A percentile compares a stretch with the other conserved stretches of the same genome.
Evolutionary conservation across 345 rosid species (phyloP).

Genomic region (Eucalyptus decipiens): DNA sequence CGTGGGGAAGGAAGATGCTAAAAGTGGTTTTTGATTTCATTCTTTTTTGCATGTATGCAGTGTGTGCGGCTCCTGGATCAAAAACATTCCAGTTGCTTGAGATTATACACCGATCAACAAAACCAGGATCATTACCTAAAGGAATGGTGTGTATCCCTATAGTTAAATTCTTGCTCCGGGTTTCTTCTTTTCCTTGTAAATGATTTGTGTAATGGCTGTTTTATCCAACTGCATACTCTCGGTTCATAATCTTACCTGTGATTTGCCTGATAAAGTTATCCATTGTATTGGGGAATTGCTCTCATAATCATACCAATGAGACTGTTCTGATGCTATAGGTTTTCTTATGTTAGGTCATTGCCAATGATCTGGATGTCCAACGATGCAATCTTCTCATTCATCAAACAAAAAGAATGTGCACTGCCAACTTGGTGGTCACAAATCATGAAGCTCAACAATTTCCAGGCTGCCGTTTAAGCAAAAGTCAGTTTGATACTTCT

Average conservation of each 20-base stretch:
- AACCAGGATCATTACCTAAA: conserved; percentile 55
- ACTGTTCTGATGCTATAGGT: background rate
- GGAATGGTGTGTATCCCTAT: conserved; percentile 49
- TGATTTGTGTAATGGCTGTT: background rate
- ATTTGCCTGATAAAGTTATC: background rate
- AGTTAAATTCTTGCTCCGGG: background rate
- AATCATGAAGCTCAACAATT: conserved; percentile 97
- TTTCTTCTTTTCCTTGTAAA: background rate
- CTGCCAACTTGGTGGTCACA: conserved; percentile 86
- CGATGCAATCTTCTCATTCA: conserved; percentile 96
- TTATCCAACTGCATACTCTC: background rate
- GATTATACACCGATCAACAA: conserved; percentile 55
- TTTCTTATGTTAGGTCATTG: conserved; percentile 45
- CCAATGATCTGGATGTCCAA: conserved; percentile 96
- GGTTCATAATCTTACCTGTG: background rate
- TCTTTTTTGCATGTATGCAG: conserved; percentile 17
- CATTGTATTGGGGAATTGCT: background rate
- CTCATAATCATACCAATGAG: background rate
- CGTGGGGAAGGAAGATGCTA: background rate
- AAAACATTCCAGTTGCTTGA: conserved; percentile 95
- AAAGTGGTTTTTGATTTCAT: background rate
- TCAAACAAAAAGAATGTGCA: conserved; percentile 97
- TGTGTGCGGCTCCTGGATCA: conserved; percentile 99
- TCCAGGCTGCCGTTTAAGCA: conserved; percentile 61
- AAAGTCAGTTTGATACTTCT: conserved; percentile 11